Conservation (phyloP, 2,329 filamentous ascomycete genomes). For the Neofusicoccum kwambonambiense region DNA sequence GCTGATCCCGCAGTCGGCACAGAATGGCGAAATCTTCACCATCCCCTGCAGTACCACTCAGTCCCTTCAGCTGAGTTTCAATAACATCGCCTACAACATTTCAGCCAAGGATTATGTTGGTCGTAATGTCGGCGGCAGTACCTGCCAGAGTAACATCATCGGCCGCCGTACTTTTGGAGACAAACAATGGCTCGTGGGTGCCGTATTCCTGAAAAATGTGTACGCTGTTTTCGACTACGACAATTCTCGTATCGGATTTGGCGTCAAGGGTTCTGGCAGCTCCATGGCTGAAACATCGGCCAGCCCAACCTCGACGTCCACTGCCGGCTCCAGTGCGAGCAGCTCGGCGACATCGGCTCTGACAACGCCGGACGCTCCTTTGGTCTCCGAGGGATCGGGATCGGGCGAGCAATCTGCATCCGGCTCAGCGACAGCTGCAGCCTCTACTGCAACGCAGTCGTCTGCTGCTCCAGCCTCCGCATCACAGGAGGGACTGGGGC, state of each 20-base stretch:
- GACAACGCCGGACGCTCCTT: neutral
- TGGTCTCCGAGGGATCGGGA: neutral
- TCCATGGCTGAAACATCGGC: slow-evolving; percentile 13
- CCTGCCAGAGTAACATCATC: slow-evolving; percentile 69
- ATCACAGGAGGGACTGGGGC: neutral
- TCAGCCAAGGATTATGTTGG: slow-evolving; percentile 71
- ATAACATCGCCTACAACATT: slow-evolving; percentile 64
- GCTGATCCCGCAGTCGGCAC: slow-evolving; percentile 58
- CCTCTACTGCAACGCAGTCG: neutral
- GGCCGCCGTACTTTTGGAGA: slow-evolving; percentile 64
- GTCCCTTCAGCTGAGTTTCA: slow-evolving; percentile 65
- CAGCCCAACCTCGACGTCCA: neutral
- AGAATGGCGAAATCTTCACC: slow-evolving; percentile 61
- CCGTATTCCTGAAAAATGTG: slow-evolving; percentile 85
- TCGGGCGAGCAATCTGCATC: neutral
- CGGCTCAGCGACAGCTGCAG: neutral
- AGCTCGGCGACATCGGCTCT: neutral
- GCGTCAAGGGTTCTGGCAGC: slow-evolving; percentile 24
- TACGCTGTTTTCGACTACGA: slow-evolving; percentile 84
- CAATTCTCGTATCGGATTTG: slow-evolving; percentile 58
- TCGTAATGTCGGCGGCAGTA: slow-evolving; percentile 33
- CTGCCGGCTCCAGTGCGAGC: neutral
- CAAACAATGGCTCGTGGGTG: slow-evolving; percentile 75
- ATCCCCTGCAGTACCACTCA: slow-evolving; percentile 70
- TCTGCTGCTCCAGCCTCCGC: neutral